A percentile compares a stretch with the other conserved stretches of the same genome.
Evolutionary conservation across 345 rosid species (phyloP).

Genomic region (Hypericum perforatum): DNA sequence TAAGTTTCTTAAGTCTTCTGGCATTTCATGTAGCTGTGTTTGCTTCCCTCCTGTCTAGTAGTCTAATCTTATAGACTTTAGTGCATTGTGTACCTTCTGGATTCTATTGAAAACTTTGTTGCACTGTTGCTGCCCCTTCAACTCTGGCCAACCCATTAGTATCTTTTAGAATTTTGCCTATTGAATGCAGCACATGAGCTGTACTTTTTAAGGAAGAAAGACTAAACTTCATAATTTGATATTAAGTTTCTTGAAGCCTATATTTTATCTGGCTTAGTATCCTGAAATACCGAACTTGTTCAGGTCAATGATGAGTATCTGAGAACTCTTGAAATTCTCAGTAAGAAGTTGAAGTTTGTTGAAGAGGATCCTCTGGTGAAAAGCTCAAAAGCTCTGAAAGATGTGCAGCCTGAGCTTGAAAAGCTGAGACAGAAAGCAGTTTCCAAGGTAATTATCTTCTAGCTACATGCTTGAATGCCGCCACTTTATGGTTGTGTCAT

Average conservation of each 20-base stretch:
- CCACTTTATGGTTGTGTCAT: background rate
- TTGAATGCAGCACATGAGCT: no score
- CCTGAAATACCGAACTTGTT: constrained; percentile 19
- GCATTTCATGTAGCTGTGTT: no score
- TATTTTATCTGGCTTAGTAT: constrained; percentile 11
- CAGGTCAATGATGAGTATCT: constrained; percentile 92
- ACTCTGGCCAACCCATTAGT: no score
- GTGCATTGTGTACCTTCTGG: no score
- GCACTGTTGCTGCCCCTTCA: no score
- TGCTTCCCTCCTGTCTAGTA: no score
- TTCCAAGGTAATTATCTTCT: constrained; percentile 52
- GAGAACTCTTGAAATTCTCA: constrained; percentile 78
- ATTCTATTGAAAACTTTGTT: no score
- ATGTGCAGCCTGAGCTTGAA: constrained; percentile 96
- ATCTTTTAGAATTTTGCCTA: background rate
- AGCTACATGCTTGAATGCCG: constrained; percentile 2
- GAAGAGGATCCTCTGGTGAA: constrained; percentile 69
- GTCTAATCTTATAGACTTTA: no score
- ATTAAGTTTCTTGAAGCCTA: background rate
- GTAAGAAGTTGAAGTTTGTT: constrained; percentile 84
- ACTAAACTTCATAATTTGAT: no score
- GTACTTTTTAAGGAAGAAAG: no score
- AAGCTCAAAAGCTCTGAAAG: constrained; percentile 82
- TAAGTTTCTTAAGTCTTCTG: no score
- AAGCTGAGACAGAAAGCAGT: constrained; percentile 92